These are phyloP conservation scores for Leccinum insolens DNA, from an alignment of 1,284 basidiomycete genomes.

Conservation along the genomic window DNA sequence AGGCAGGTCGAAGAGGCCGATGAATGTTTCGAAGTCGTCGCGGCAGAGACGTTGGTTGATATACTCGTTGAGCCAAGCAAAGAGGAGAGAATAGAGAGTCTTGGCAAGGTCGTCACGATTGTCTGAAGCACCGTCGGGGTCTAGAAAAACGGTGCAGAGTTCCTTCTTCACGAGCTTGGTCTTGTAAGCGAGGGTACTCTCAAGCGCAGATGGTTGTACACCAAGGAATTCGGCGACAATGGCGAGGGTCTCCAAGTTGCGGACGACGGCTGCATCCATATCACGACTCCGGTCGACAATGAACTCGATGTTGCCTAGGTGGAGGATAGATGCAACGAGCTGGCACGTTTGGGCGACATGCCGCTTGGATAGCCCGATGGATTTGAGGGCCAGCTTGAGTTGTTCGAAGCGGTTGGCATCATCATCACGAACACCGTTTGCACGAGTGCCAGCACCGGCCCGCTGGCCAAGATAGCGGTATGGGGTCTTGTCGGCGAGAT, in stretches of 20 bases:
- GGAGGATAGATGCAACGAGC: conserved; percentile 91
- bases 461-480: conserved; percentile 87
- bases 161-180: conserved; percentile 94
- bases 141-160: conserved; percentile 94
- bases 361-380: conserved; percentile 90
- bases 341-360: conserved; percentile 96
- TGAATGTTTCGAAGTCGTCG: conserved; percentile 90
- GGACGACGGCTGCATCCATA: conserved; percentile 87
- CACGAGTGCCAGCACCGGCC: conserved; percentile 40
- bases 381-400: conserved; percentile 92
- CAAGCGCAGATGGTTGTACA: conserved; percentile 74
- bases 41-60: conserved; percentile 94
- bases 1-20: conserved; percentile 95
- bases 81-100: conserved; percentile 91
- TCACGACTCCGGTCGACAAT: conserved; percentile 80
- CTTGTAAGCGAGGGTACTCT: conserved; percentile 88
- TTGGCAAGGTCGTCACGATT: conserved; percentile 95
- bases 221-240: conserved; percentile 93
- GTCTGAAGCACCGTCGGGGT: conserved; percentile 89
- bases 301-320: conserved; percentile 96
- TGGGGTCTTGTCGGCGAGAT: conserved; percentile 74
- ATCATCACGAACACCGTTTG: conserved; percentile 59
- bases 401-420: conserved; percentile 87
- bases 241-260: conserved; percentile 78
- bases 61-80: conserved; percentile 96